Conservation (phyloP, 805 yeast species). For the Komagataella pseudopastoris region DNA sequence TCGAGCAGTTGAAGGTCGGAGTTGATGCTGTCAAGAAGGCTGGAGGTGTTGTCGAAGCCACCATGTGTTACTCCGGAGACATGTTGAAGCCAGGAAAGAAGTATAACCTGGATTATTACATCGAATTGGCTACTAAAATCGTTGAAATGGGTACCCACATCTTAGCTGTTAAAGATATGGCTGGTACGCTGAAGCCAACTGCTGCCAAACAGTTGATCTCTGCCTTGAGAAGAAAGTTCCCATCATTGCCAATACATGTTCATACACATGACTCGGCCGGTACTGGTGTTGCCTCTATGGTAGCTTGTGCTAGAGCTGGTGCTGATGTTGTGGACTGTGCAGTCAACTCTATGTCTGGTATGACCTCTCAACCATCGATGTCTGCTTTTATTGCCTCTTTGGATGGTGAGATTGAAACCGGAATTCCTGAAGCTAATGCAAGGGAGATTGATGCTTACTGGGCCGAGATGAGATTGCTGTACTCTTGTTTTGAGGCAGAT, state of each 20-base stretch:
- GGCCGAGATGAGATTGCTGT: slow-evolving; percentile 96
- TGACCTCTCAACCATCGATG: slow-evolving; percentile 97
- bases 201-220: slow-evolving; percentile 81
- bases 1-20: slow-evolving; percentile 95
- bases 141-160: slow-evolving; percentile 93
- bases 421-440: slow-evolving; percentile 50
- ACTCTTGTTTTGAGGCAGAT: slow-evolving; percentile 96
- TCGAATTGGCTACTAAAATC: slow-evolving; percentile 67
- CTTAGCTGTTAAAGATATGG: slow-evolving; percentile 98
- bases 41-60: slow-evolving; percentile 98
- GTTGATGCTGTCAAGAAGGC: slow-evolving; percentile 96
- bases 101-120: slow-evolving; percentile 85
- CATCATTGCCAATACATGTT: slow-evolving; percentile 92
- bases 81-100: slow-evolving; percentile 94
- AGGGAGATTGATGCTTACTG: slow-evolving; percentile 88
- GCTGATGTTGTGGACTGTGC: slow-evolving; percentile 98
- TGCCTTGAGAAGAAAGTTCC: slow-evolving; percentile 73
- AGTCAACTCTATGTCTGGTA: slow-evolving; percentile 92
- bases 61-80: slow-evolving; percentile 97
- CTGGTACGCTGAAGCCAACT: slow-evolving; percentile 93
- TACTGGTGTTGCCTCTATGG: slow-evolving; percentile 96
- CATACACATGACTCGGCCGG: slow-evolving; percentile 99
- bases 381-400: slow-evolving; percentile 86
- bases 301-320: slow-evolving; percentile 88
- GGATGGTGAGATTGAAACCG: slow-evolving; percentile 75